These are phyloP conservation scores for Galerina marginata DNA, from an alignment of 768 basidiomycete species.

Conservation along the genomic window DNA sequence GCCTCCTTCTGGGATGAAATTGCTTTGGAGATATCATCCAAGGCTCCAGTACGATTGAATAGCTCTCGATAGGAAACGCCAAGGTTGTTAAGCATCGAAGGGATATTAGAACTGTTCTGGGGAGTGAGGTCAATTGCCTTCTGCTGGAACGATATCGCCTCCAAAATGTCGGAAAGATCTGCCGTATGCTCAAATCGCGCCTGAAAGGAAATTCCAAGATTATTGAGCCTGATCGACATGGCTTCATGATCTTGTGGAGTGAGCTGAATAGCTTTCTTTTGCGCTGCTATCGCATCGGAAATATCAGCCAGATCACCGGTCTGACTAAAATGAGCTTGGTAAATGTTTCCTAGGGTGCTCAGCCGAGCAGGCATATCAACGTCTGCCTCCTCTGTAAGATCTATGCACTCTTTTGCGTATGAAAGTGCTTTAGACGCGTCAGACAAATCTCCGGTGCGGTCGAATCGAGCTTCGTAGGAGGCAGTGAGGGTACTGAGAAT, in stretches of 20 bases:
- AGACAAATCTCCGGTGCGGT: conserved; percentile 20
- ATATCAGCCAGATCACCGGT: conserved; percentile 28
- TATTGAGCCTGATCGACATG: conserved; percentile 15
- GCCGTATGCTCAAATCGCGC: conserved; percentile 25
- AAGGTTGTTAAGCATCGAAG: conserved; percentile 11
- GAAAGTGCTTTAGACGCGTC: conserved; percentile 27
- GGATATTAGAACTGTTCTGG: conserved; percentile 8
- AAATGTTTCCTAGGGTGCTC: conserved; percentile 15
- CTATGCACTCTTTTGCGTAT: not conserved
- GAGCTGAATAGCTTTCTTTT: conserved; percentile 23
- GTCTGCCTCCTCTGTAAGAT: conserved; percentile 18
- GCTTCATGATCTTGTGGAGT: conserved; percentile 21
- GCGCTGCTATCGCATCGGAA: conserved; percentile 26
- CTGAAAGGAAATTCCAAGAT: conserved; percentile 25
- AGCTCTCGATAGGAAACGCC: not conserved
- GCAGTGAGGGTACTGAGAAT: conserved; percentile 11
- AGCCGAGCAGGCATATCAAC: conserved; percentile 18
- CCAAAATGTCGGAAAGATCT: conserved; percentile 22
- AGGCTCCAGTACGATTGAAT: not conserved
- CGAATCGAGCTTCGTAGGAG: conserved; percentile 20
- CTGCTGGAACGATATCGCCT: conserved; percentile 14
- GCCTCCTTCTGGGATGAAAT: not conserved
- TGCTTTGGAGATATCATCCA: conserved; percentile 20
- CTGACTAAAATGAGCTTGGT: conserved; percentile 28
- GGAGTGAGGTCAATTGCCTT: conserved; percentile 15